These are phyloP conservation scores for Coniochaeta sp. DNA, from an alignment of 2,329 filamentous ascomycete species.

Conservation along the genomic window DNA sequence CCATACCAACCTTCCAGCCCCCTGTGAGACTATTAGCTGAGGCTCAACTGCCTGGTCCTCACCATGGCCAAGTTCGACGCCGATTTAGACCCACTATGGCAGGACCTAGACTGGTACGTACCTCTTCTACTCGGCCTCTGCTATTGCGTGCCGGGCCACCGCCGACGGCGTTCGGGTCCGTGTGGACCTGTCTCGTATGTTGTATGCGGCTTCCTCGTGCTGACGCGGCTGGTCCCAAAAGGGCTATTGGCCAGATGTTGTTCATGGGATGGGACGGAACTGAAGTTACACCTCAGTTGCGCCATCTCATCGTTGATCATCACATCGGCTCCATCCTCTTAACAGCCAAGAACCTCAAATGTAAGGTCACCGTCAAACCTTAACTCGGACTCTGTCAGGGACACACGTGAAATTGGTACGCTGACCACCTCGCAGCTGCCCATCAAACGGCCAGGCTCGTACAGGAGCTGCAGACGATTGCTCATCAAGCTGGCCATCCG, in stretches of 20 bases:
- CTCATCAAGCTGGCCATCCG: conserved; percentile 81
- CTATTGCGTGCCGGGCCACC: background rate
- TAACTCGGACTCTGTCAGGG: background rate
- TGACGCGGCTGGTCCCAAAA: conserved; percentile 30
- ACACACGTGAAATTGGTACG: background rate
- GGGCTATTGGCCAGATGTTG: conserved; percentile 68
- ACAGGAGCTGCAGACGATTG: conserved; percentile 86
- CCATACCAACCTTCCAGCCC: background rate
- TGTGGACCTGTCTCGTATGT: background rate
- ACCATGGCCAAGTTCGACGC: conserved; percentile 33
- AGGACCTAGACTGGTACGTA: conserved; percentile 67
- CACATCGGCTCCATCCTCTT: conserved; percentile 83
- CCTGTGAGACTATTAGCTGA: background rate
- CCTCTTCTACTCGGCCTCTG: background rate
- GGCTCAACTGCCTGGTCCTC: background rate
- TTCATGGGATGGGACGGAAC: conserved; percentile 85
- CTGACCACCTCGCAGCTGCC: conserved; percentile 54
- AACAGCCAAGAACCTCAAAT: conserved; percentile 79
- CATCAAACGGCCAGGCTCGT: conserved; percentile 83
- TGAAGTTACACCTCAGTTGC: conserved; percentile 75
- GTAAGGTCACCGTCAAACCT: conserved; percentile 32
- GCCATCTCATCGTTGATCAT: conserved; percentile 70
- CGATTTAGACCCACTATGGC: conserved; percentile 59
- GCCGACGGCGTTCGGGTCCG: background rate
- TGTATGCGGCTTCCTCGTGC: background rate